Evolutionary conservation across 306 rosid species (phyloP).

Genomic region (Acacia crassicarpa): DNA sequence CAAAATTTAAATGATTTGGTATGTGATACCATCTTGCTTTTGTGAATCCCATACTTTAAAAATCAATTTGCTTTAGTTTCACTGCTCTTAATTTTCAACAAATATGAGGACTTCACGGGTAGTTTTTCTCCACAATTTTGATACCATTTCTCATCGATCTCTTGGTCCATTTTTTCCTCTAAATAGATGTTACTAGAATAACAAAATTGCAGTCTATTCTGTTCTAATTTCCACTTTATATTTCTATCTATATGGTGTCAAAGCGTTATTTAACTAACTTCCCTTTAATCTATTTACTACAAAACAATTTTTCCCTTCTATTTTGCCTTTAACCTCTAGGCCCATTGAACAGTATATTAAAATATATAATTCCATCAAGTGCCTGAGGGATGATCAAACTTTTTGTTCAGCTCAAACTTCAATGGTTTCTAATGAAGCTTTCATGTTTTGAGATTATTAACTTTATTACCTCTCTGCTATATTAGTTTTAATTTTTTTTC

Average conservation of each 20-base stretch:
- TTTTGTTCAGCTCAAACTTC: background rate
- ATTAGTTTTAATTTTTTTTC: conserved; percentile 24
- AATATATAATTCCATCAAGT: background rate
- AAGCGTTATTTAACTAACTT: too few relatives aligned
- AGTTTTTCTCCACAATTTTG: background rate
- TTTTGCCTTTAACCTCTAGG: background rate
- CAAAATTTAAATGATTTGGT: conserved; percentile 77
- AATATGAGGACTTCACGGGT: background rate
- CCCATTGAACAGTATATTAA: background rate
- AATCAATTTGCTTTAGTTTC: conserved; percentile 16
- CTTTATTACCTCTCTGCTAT: conserved; percentile 2
- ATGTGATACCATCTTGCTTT: conserved; percentile 36
- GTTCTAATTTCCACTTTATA: background rate
- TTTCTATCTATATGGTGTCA: too few relatives aligned
- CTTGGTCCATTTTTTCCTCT: background rate
- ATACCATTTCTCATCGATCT: background rate
- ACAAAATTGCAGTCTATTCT: background rate
- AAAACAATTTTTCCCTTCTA: background rate
- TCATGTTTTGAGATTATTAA: background rate
- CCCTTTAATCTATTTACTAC: too few relatives aligned
- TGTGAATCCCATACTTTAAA: conserved; percentile 22
- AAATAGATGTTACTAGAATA: background rate
- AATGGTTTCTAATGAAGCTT: background rate
- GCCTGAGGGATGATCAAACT: background rate
- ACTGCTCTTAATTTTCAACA: background rate